Base-by-base conservation (phyloP, 306 rosid species). In the Gleditsia sinensis region DNA sequence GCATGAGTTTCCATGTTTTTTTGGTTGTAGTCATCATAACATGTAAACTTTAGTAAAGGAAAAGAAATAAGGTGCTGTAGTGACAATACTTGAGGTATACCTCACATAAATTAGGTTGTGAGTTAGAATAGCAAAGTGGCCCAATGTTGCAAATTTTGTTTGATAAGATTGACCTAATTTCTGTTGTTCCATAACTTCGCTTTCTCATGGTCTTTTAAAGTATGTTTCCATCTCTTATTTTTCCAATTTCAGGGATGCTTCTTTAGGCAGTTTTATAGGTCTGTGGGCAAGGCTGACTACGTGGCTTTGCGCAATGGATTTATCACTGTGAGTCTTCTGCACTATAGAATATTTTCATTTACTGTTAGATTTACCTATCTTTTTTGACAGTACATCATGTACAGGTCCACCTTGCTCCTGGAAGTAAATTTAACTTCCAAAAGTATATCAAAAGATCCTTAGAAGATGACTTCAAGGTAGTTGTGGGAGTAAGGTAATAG, bases 341-440 rank as follows among this genome's bases (percentile, higher is more conserved):
- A 66, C 71, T 17, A 39, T 48, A 67, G 54, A 36, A 42, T 19
- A 56, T 21, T 25, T 21, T 55, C 53, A 56, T 76, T 51, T 42
- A 58, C 43, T 20, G 54, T 78, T 43, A 40, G 6, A 67, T 64
- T 43, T 42, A 9, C 40, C 37, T 70, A 49, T 27, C 21, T 48
- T 63, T 82, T 45, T 63, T 88, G 74, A 85, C 75, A 21, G 16
- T 78, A 58, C 78, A 49, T 14, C 40, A 30, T 82, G 43, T 83
- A 69, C 51, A 95, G 99, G 96, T 75, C 46, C 99, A 95, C 59
- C 66, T 95, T 60, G 87, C 92, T 69, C 90, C 99, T 34, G 98
- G 99, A 73, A 95, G 88, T 75, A 88, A 92, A 86, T 95, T 95
- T 78, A 85, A 95, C 91, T 95, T 95, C 78, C 97, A 90, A 81